Evolutionary conservation across 2,329 filamentous ascomycete species (phyloP).

Genomic region (Nemania serpens): DNA sequence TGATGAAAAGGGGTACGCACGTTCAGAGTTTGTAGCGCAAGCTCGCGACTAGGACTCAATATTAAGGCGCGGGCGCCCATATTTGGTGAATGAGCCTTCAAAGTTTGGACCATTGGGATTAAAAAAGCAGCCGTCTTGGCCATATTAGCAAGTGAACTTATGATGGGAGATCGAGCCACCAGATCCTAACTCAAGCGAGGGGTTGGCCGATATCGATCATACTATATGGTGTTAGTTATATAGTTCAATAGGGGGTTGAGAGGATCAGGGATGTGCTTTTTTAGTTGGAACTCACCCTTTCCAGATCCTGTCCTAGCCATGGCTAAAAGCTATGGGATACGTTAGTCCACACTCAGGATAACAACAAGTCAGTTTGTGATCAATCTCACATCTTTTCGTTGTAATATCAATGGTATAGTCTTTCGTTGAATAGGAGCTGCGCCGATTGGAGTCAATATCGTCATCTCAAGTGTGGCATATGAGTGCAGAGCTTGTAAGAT

Average conservation of each 20-base stretch:
- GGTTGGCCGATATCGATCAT: background rate
- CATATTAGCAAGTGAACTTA: background rate
- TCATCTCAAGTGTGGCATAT: background rate
- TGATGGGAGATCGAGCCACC: background rate
- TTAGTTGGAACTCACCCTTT: conserved; percentile 54
- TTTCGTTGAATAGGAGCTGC: conserved; percentile 90
- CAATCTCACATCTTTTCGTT: conserved; percentile 69
- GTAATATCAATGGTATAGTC: conserved; percentile 88
- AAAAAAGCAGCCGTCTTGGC: conserved; percentile 85
- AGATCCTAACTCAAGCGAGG: background rate
- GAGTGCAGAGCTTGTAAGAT: background rate
- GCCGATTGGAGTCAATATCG: background rate
- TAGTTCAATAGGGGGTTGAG: background rate
- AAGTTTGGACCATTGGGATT: conserved; percentile 94
- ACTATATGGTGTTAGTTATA: conserved; percentile 11
- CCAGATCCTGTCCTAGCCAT: conserved; percentile 99
- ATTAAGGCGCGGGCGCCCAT: conserved; percentile 87
- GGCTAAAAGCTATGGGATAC: conserved; percentile 84
- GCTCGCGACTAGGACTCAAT: conserved; percentile 88
- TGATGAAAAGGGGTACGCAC: conserved; percentile 7
- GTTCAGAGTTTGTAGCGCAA: conserved; percentile 72
- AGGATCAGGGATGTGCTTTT: background rate
- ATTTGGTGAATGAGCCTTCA: conserved; percentile 84
- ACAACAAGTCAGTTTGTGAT: background rate
- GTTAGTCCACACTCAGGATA: conserved; percentile 60